Percentiles rank a stretch among this genome's conserved stretches.
Evolutionary conservation across 2,329 filamentous ascomycete species (phyloP).

Genomic region (Aspergillus quadricinctus): DNA sequence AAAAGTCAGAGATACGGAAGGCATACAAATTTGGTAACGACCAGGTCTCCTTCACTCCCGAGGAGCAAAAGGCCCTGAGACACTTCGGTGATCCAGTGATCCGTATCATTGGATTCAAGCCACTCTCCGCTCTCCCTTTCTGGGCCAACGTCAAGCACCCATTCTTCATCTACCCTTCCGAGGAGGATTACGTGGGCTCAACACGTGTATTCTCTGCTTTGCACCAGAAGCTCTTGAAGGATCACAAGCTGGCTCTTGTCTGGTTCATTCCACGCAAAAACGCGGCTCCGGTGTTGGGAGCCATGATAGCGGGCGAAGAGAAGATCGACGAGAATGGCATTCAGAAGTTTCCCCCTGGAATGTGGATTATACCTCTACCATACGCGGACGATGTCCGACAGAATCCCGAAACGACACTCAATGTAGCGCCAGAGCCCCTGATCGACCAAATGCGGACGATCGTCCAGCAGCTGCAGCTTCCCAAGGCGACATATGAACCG

Average conservation of each 20-base stretch:
- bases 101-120: constrained; percentile 91
- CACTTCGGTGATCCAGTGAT: constrained; percentile 79
- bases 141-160: constrained; percentile 87
- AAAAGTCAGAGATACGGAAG: constrained; percentile 78
- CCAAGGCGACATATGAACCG: constrained; percentile 79
- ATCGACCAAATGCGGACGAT: constrained; percentile 78
- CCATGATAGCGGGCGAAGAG: constrained; percentile 72
- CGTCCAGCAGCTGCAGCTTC: constrained; percentile 81
- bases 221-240: constrained; percentile 76
- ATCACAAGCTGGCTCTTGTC: constrained; percentile 76
- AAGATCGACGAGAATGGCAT: constrained; percentile 61
- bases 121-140: constrained; percentile 64
- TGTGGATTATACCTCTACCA: constrained; percentile 85
- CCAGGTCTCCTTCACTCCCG: constrained; percentile 76
- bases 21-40: constrained; percentile 96
- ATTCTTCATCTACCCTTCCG: constrained; percentile 89
- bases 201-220: constrained; percentile 88
- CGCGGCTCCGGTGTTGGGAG: constrained; percentile 72
- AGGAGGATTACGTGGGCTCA: constrained; percentile 84
- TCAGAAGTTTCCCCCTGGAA: constrained; percentile 70
- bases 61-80: constrained; percentile 74
- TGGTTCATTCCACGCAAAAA: constrained; percentile 87
- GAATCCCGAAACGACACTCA: constrained; percentile 58
- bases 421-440: constrained; percentile 63
- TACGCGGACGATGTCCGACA: constrained; percentile 84